phyloP scores from a whole-genome alignment of 805 yeast species.

The Dipodascus albidus region DNA sequence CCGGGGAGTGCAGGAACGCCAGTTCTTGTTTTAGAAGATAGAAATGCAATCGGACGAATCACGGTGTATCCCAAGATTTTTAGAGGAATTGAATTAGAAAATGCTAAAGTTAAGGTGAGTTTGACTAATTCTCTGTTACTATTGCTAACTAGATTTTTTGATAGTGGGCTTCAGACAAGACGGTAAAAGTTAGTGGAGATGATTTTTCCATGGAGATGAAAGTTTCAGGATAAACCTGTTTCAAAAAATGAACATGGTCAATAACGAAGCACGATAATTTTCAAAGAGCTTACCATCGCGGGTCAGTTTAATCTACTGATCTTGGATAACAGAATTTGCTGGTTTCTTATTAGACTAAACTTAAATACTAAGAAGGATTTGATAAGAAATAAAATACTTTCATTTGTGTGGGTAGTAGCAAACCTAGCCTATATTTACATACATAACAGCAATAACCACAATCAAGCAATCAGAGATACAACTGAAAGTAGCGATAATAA shows the following conservation, averaged over 20 bases:
- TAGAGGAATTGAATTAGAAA: background rate
- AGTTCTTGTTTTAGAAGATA: background rate
- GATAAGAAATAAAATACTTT: too few species aligned
- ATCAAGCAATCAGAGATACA: too few species aligned
- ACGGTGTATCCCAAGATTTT: background rate
- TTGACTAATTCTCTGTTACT: background rate
- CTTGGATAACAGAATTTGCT: too few species aligned
- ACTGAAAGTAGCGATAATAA: too few species aligned
- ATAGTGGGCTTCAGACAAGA: background rate
- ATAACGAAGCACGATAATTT: background rate
- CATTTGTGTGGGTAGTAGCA: too few species aligned
- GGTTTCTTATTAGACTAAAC: too few species aligned
- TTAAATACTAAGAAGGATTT: too few species aligned
- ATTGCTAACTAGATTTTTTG: background rate
- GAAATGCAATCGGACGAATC: background rate
- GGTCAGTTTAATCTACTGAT: too few species aligned
- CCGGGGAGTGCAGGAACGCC: background rate
- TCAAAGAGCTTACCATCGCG: too few species aligned
- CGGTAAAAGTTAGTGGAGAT: conserved; percentile 1
- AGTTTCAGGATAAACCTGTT: background rate
- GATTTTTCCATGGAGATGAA: background rate
- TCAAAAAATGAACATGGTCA: too few species aligned
- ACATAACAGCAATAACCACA: too few species aligned
- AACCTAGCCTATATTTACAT: too few species aligned
- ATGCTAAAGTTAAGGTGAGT: background rate